These are phyloP conservation scores for Piper betle DNA, from an alignment of 164 flowering plant genomes.

Conservation along the genomic window DNA sequence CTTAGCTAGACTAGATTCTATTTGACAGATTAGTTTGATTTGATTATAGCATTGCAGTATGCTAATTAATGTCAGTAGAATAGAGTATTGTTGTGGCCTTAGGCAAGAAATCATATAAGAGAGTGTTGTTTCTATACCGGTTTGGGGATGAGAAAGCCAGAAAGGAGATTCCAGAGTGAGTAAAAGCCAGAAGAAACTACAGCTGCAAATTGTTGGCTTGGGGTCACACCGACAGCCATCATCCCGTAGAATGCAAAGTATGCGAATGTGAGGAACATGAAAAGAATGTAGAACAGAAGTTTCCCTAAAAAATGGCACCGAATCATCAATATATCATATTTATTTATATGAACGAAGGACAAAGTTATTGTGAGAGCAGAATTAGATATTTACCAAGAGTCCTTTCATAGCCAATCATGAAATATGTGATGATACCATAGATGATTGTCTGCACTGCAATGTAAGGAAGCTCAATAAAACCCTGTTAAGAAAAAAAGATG, in stretches of 20 bases:
- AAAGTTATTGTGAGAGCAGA: neutral
- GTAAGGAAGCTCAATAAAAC: constrained; percentile 83
- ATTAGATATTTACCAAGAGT: constrained; percentile 31
- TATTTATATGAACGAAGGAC: too few species aligned
- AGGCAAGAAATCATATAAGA: neutral
- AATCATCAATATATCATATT: neutral
- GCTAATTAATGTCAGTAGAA: too few species aligned
- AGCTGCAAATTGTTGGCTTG: constrained; percentile 58
- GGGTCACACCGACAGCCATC: constrained; percentile 86
- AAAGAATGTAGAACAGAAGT: constrained; percentile 47
- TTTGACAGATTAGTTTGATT: too few species aligned
- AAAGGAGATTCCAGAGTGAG: constrained; percentile 88
- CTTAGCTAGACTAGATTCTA: too few species aligned
- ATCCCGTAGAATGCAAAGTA: constrained; percentile 84
- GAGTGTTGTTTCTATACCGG: constrained; percentile 28
- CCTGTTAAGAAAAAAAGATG: constrained; percentile 29
- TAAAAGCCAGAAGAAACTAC: constrained; percentile 78
- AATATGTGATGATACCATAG: constrained; percentile 62
- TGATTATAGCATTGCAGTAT: too few species aligned
- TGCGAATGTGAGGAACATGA: constrained; percentile 79
- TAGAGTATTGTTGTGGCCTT: neutral
- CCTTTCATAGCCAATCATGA: constrained; percentile 67
- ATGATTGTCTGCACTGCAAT: constrained; percentile 48
- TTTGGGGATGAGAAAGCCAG: constrained; percentile 75
- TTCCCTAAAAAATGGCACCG: constrained; percentile 38